Evolutionary conservation across 208 protist genomes (phyloP).

Genomic region (Acanthamoeba culbertsoni): DNA sequence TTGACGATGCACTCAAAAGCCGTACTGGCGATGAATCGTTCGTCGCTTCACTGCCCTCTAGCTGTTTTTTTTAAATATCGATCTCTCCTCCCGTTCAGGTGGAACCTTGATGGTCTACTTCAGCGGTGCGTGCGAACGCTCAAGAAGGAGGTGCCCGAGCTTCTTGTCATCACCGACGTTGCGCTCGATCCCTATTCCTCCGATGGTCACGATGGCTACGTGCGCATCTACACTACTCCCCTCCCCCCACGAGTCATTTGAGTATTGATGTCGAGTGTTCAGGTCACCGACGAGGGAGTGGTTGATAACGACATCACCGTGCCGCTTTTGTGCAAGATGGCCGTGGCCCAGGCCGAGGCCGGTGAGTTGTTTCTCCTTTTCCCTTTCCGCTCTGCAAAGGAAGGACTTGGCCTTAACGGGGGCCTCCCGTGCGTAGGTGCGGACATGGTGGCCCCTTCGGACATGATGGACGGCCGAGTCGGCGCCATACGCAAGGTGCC

Average conservation of each 20-base stretch:
- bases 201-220: constrained; percentile 72
- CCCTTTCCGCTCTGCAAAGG: constrained; percentile 51
- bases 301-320: constrained; percentile 84
- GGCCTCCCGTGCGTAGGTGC: constrained; percentile 45
- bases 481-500: constrained; percentile 73
- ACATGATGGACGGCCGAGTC: constrained; percentile 92
- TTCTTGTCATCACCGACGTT: constrained; percentile 71
- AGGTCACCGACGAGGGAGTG: constrained; percentile 68
- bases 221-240: neutral
- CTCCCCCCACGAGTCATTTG: neutral
- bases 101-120: constrained; percentile 64
- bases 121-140: constrained; percentile 60
- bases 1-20: constrained; percentile 19
- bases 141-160: constrained; percentile 66
- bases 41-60: neutral
- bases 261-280: neutral
- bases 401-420: neutral
- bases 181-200: constrained; percentile 72
- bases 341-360: constrained; percentile 78
- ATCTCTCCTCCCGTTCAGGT: neutral
- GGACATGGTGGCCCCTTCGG: constrained; percentile 88
- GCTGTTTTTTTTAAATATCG: neutral
- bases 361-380: constrained; percentile 56
- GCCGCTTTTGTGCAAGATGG: constrained; percentile 78
- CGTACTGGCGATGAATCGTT: constrained; percentile 33